Evolutionary conservation across 208 protist genomes (phyloP).

Genomic region (Willaertia magna): DNA sequence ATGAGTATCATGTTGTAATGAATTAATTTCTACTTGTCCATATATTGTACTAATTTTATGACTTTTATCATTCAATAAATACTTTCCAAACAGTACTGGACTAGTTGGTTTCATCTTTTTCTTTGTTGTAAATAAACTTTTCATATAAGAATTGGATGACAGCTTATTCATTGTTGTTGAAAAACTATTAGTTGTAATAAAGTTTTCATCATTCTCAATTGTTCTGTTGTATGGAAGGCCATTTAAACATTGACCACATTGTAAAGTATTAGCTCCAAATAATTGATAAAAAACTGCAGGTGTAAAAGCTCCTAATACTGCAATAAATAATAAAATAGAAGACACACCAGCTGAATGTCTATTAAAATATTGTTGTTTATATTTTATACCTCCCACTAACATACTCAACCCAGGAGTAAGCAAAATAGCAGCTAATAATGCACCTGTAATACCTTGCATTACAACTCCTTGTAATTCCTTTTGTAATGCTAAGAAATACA

Average conservation of each 20-base stretch:
- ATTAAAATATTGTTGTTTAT: slow-evolving; percentile 54
- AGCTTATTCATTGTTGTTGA: too few species aligned
- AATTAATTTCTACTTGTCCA: too few species aligned
- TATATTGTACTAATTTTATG: too few species aligned
- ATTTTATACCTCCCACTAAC: slow-evolving; percentile 43
- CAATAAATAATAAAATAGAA: slow-evolving; percentile 39
- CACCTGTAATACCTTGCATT: slow-evolving; percentile 29
- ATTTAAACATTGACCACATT: not conserved
- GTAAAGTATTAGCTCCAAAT: not conserved
- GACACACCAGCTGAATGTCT: slow-evolving; percentile 35
- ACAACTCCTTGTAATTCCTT: slow-evolving; percentile 15
- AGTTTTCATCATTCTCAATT: too few species aligned
- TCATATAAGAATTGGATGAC: too few species aligned
- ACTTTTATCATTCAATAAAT: too few species aligned
- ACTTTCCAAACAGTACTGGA: too few species aligned
- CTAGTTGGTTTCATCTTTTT: too few species aligned
- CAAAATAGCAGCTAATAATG: slow-evolving; percentile 35
- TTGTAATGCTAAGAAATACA: slow-evolving; percentile 28
- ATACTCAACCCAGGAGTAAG: slow-evolving; percentile 22
- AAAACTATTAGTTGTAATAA: too few species aligned
- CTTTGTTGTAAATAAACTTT: too few species aligned
- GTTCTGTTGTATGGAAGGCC: not conserved
- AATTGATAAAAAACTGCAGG: slow-evolving; percentile 40
- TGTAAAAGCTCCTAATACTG: slow-evolving; percentile 40
- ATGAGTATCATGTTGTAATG: too few species aligned